Base-by-base conservation (phyloP, 345 rosid genomes). In the Linum lewisii region DNA sequence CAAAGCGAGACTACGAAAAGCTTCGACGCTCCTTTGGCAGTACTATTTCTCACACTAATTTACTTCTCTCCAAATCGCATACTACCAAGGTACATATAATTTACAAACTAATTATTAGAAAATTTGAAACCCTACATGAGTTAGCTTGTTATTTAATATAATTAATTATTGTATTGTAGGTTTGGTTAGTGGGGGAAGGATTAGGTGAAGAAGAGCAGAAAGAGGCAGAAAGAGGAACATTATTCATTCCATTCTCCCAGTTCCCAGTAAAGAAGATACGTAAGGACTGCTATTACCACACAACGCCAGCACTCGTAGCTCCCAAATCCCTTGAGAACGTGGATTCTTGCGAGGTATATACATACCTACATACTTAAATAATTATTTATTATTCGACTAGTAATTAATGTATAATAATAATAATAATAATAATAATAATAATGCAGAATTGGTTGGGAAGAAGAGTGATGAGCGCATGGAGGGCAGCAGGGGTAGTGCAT, bases 391-490 rank as follows among this genome's bases (percentile, higher is more conserved):
- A 14, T 23, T 42, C 13, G 6, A 1, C 16, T 0, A 25, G 13
- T 16, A 8, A 7, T 19, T 61, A 4, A 7, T 49, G 7, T 1
- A 6, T 18, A 24, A 19, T 49, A 20, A 22, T n/a, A n/a, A n/a
- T n/a, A n/a, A n/a, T n/a, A n/a, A n/a, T n/a, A n/a, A n/a, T n/a
- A n/a, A n/a, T n/a, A 55, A 58, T 21, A 22, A 14, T 36, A 21
- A 23, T 38, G 32, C 74, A 87, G 87, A 85, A 83, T 60, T 88
- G 90, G 92, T 34, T 85, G 63, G 85, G 83, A 32, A 80, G 92
- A 70, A 81, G 89, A 57, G 89, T 75, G 79, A 83, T 88, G 84
- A 88, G 87, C 47, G 86, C 92, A 13, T 83, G 95, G 83, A 70
- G 83, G 6, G 50, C 71, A 20, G 90, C 81, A 4, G 86, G 85